Percentiles rank a stretch among this genome's conserved stretches.
Evolutionary conservation across 352 stramenopile genomes (phyloP).

Genomic region (Phytophthora parvispora): DNA sequence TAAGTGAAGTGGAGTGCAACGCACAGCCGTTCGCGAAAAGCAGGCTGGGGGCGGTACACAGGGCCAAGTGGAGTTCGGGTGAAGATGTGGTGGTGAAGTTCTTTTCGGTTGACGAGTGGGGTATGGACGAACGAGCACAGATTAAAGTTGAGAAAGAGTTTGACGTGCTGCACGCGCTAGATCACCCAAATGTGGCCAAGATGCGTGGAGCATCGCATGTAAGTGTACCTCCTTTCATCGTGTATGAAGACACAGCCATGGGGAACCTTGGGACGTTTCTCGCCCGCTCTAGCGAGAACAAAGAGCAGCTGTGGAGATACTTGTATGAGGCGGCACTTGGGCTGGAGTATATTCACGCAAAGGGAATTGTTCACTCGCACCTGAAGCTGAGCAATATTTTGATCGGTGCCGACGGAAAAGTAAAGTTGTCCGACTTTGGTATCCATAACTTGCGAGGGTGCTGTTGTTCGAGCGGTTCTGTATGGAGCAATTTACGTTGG

Average conservation of each 20-base stretch:
- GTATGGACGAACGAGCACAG: neutral
- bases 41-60: neutral
- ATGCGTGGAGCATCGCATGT: neutral
- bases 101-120: neutral
- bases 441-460: neutral
- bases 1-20: neutral
- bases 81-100: neutral
- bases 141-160: neutral
- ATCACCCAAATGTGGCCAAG: neutral
- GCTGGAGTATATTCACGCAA: constrained; percentile 60
- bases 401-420: constrained; percentile 27
- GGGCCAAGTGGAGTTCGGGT: neutral
- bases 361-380: constrained; percentile 70
- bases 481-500: constrained; percentile 25
- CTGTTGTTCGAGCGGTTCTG: neutral
- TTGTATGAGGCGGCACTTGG: neutral
- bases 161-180: neutral
- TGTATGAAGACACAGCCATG: neutral
- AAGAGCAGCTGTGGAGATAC: neutral
- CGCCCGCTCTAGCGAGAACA: neutral
- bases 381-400: constrained; percentile 62
- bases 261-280: neutral
- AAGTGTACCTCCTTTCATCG: neutral
- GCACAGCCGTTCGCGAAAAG: neutral
- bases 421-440: constrained; percentile 38